Evolutionary conservation across 495 filamentous ascomycete species (phyloP).

Genomic region (Sporormia fimetaria): DNA sequence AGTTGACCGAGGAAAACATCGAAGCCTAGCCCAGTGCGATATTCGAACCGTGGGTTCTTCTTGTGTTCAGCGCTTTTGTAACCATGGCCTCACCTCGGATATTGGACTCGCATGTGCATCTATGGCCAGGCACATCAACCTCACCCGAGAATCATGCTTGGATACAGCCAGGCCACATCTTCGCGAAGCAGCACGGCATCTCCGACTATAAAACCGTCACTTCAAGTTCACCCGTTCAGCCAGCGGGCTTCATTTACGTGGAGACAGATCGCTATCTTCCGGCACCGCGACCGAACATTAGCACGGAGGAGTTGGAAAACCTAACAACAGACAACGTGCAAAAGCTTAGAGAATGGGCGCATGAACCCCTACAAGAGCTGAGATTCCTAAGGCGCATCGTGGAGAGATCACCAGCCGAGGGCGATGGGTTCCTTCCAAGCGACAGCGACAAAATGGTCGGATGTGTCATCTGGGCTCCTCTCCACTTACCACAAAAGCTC

Average conservation of each 20-base stretch:
- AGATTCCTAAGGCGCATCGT: slow-evolving; percentile 53
- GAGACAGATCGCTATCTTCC: slow-evolving; percentile 56
- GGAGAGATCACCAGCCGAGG: slow-evolving; percentile 42
- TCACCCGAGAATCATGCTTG: slow-evolving; percentile 53
- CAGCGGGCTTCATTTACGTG: slow-evolving; percentile 65
- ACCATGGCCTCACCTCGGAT: slow-evolving; percentile 34
- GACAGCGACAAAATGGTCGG: slow-evolving; percentile 49
- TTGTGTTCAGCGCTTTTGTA: background rate
- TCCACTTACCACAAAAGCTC: slow-evolving; percentile 28
- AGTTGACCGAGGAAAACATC: no score
- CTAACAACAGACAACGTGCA: background rate
- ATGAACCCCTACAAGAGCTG: slow-evolving; percentile 59
- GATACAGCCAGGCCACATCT: slow-evolving; percentile 44
- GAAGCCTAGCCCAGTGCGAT: no score
- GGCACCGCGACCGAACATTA: slow-evolving; percentile 1
- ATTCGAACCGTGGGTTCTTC: no score
- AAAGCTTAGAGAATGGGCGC: slow-evolving; percentile 30
- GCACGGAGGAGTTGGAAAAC: slow-evolving; percentile 9
- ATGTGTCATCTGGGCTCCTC: slow-evolving; percentile 72
- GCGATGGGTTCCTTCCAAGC: slow-evolving; percentile 46
- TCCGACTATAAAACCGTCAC: slow-evolving; percentile 9
- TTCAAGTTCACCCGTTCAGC: slow-evolving; percentile 3
- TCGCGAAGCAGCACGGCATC: slow-evolving; percentile 33
- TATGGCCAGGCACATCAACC: slow-evolving; percentile 51
- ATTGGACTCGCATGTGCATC: slow-evolving; percentile 81